These are phyloP conservation scores for Populus deltoides DNA, from an alignment of 345 rosid genomes.

Conservation along the genomic window DNA sequence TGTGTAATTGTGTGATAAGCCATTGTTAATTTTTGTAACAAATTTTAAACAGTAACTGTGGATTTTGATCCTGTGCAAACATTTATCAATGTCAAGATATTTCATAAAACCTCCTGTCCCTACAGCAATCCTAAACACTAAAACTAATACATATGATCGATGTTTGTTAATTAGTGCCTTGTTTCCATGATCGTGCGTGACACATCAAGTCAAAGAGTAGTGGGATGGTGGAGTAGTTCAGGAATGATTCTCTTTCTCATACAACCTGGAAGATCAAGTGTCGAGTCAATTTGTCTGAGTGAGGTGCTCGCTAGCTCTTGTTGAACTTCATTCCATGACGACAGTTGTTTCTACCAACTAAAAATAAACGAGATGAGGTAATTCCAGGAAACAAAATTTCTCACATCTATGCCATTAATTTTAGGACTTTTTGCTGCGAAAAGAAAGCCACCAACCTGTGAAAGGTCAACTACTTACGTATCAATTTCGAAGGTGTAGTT, in stretches of 20 bases:
- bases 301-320: not conserved
- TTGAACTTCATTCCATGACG: not conserved
- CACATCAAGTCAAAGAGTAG: not conserved
- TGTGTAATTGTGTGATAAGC: constrained; percentile 8
- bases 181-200: not conserved
- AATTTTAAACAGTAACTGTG: not conserved
- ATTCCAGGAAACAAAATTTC: constrained; percentile 23
- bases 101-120: not conserved
- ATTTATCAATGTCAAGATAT: not conserved
- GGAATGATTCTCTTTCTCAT: constrained; percentile 5
- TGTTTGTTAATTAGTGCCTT: not conserved
- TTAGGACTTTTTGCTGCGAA: constrained; percentile 10
- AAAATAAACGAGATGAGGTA: constrained; percentile 3
- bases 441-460: constrained; percentile 17
- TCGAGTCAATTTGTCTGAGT: not conserved
- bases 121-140: not conserved
- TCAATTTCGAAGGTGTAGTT: no score
- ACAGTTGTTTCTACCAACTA: not conserved
- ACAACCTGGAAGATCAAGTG: not conserved
- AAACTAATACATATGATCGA: not conserved
- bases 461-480: not conserved
- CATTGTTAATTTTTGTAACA: not conserved
- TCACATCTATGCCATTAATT: not conserved
- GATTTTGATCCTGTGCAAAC: not conserved
- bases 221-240: not conserved